These are phyloP conservation scores for Boletales sp. DNA, from an alignment of 768 basidiomycete genomes.

Conservation along the genomic window DNA sequence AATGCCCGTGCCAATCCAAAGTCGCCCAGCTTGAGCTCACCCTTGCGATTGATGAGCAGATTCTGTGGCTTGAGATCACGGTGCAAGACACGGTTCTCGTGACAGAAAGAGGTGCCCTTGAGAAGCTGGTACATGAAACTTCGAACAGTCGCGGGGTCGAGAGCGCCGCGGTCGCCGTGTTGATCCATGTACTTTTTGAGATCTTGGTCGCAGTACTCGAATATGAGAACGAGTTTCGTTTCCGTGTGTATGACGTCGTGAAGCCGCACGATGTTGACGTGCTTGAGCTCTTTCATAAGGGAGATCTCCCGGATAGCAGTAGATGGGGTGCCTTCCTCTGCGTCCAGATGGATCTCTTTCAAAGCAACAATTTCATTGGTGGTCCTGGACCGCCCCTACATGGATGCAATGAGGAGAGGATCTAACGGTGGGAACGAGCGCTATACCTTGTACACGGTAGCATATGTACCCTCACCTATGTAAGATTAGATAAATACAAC, in stretches of 20 bases:
- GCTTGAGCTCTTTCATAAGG: conserved; percentile 99
- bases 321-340: conserved; percentile 97
- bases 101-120: conserved; percentile 97
- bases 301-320: conserved; percentile 99
- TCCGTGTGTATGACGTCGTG: conserved; percentile 99
- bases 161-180: conserved; percentile 91
- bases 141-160: conserved; percentile 83
- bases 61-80: conserved; percentile 99
- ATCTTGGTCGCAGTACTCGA: conserved; percentile 98
- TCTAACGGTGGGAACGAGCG: not conserved
- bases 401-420: not conserved
- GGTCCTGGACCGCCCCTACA: conserved; percentile 86
- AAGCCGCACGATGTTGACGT: conserved; percentile 96
- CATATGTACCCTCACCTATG: conserved; percentile 87
- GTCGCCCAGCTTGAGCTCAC: conserved; percentile 95
- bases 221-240: conserved; percentile 95
- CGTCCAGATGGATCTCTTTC: conserved; percentile 99
- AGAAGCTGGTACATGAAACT: conserved; percentile 98
- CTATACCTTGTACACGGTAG: conserved; percentile 92
- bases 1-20: conserved; percentile 97
- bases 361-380: conserved; percentile 99
- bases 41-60: conserved; percentile 93
- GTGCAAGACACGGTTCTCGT: conserved; percentile 97
- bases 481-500: conserved; percentile 4
- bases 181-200: conserved; percentile 99